Percentiles rank a stretch among this genome's conserved stretches.
These are phyloP conservation scores for Zoysia pacifica DNA, from an alignment of 176 grass and related monocot species.

Conservation along the genomic window DNA sequence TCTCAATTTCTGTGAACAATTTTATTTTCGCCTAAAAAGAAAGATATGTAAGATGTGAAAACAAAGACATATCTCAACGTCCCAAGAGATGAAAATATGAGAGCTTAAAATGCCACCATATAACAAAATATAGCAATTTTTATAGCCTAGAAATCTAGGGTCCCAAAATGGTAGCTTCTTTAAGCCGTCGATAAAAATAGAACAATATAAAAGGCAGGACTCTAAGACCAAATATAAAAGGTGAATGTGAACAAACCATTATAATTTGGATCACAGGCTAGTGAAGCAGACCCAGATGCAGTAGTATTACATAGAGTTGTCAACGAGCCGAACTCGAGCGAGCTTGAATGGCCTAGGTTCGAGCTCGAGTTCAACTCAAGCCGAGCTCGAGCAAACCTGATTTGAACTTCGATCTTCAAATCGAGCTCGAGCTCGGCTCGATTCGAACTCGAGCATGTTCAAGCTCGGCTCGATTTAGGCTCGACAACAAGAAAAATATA, in stretches of 20 bases:
- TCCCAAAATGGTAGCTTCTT: neutral
- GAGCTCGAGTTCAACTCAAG: too few relatives aligned
- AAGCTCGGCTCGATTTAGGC: too few relatives aligned
- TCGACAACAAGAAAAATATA: too few relatives aligned
- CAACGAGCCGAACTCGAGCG: too few relatives aligned
- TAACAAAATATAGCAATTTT: neutral
- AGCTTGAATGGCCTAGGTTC: too few relatives aligned
- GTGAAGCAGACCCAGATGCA: neutral
- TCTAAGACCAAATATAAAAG: neutral
- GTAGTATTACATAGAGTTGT: neutral
- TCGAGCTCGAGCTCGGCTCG: too few relatives aligned
- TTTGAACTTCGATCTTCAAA: too few relatives aligned
- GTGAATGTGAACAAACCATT: neutral
- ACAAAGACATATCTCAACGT: neutral
- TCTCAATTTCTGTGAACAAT: neutral
- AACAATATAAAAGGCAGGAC: neutral
- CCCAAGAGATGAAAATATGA: neutral
- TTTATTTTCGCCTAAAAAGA: neutral
- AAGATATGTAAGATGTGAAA: neutral
- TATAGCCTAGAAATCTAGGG: neutral
- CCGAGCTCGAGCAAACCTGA: too few relatives aligned
- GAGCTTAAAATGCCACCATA: neutral
- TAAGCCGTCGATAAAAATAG: neutral
- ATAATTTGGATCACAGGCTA: neutral
- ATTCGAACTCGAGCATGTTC: too few relatives aligned